Conservation (phyloP, 805 yeast species). For the Lipomyces orientalis region DNA sequence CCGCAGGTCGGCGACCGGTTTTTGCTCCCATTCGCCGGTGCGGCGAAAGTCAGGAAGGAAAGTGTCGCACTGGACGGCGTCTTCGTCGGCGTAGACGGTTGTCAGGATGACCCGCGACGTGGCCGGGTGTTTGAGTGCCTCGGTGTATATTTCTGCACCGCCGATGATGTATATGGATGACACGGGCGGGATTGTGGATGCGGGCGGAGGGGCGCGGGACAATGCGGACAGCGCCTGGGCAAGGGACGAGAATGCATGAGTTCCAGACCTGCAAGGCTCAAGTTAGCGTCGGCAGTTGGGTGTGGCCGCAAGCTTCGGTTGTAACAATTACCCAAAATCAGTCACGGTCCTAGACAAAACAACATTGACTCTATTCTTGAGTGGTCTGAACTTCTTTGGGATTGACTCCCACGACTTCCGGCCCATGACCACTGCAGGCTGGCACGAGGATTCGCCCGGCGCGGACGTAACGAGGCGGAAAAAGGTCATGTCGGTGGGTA, state of each 20-base stretch:
- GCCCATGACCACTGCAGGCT: conserved; percentile 92
- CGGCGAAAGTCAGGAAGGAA: conserved; percentile 53
- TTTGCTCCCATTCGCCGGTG: conserved; percentile 31
- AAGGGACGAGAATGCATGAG: conserved; percentile 23
- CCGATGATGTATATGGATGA: conserved; percentile 76
- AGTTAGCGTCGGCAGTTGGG: background rate
- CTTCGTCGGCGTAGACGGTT: conserved; percentile 21
- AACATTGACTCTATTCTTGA: conserved; percentile 75
- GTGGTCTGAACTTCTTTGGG: conserved; percentile 81
- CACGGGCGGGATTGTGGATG: conserved; percentile 19
- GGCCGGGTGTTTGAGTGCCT: conserved; percentile 59
- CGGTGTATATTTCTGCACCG: conserved; percentile 84
- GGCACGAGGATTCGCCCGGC: conserved; percentile 44
- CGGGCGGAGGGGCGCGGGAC: background rate
- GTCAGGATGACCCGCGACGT: conserved; percentile 50
- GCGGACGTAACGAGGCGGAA: conserved; percentile 74
- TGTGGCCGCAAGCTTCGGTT: background rate
- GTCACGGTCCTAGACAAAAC: conserved; percentile 63
- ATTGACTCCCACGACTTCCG: conserved; percentile 95
- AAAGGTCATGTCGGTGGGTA: conserved; percentile 82
- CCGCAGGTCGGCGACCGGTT: conserved; percentile 14
- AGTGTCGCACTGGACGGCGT: conserved; percentile 67
- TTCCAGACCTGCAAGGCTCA: conserved; percentile 14
- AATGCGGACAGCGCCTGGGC: conserved; percentile 21
- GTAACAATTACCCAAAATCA: conserved; percentile 22